phyloP scores from a whole-genome alignment of 2,329 filamentous ascomycete genomes.

The Aspergillus novofumigatus region DNA sequence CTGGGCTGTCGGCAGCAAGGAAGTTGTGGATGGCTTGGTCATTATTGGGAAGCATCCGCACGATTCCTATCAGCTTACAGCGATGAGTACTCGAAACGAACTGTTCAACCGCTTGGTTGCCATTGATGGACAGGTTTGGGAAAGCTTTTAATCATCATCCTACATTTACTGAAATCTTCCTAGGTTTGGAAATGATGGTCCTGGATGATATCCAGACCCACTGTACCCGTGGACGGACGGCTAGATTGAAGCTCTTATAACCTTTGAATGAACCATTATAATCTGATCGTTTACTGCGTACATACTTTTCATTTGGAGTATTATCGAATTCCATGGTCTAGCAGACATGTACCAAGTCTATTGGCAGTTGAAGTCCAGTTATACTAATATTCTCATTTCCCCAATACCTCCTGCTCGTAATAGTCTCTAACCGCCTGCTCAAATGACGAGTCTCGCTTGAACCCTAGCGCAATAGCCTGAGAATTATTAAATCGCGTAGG shows the following conservation, averaged over 20 bases:
- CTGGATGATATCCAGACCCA: not conserved
- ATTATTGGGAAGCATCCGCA: constrained; percentile 55
- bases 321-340: not conserved
- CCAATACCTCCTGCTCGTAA: constrained; percentile 42
- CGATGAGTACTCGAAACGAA: constrained; percentile 67
- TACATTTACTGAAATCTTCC: constrained; percentile 15
- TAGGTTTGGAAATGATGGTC: constrained; percentile 21
- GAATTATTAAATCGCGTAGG: constrained; percentile 53
- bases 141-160: constrained; percentile 54
- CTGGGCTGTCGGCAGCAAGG: constrained; percentile 65
- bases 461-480: constrained; percentile 49
- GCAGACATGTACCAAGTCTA: not conserved
- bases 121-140: constrained; percentile 80
- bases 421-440: constrained; percentile 56
- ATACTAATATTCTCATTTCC: constrained; percentile 5
- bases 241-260: not conserved
- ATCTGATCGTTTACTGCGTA: too few species aligned
- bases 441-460: constrained; percentile 49
- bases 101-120: constrained; percentile 74
- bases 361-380: not conserved
- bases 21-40: constrained; percentile 71
- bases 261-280: too few species aligned
- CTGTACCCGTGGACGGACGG: not conserved
- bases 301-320: not conserved
- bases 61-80: constrained; percentile 59